Conservation (phyloP, 2,329 filamentous ascomycete species). For the Pseudocercospora fijiensis region DNA sequence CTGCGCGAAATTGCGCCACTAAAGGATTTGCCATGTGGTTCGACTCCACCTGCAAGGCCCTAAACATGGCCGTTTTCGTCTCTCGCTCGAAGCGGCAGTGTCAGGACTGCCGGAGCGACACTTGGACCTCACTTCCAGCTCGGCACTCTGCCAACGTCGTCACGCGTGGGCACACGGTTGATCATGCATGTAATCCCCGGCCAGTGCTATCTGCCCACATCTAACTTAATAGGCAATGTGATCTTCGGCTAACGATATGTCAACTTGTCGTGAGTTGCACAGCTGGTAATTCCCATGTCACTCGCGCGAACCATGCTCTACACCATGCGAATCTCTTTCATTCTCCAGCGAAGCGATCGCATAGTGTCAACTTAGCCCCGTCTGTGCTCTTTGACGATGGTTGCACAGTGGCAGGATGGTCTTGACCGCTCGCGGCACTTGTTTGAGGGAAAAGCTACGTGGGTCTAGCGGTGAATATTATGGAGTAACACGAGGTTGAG, state of each 20-base stretch:
- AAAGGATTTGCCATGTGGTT: slow-evolving; percentile 1
- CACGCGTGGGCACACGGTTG: too few relatives aligned
- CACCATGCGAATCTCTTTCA: background rate
- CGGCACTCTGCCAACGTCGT: too few relatives aligned
- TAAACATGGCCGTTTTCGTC: background rate
- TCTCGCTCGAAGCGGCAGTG: background rate
- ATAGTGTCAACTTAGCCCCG: background rate
- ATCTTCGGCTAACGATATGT: background rate
- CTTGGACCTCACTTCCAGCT: too few relatives aligned
- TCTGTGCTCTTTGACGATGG: background rate
- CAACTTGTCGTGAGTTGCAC: background rate
- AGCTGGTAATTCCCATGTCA: background rate
- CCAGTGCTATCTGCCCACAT: background rate
- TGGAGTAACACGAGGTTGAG: background rate
- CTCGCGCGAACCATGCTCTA: background rate
- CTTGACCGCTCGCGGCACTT: slow-evolving; percentile 2
- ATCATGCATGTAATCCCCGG: too few relatives aligned
- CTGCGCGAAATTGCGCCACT: background rate
- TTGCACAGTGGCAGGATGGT: background rate
- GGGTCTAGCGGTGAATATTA: slow-evolving; percentile 3
- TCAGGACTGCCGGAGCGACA: background rate
- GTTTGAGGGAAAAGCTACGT: background rate
- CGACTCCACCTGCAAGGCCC: background rate
- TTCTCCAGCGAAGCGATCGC: background rate
- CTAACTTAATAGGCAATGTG: background rate